These are phyloP conservation scores for Chamaenerion angustifolium DNA, from an alignment of 345 rosid species.

Conservation along the genomic window DNA sequence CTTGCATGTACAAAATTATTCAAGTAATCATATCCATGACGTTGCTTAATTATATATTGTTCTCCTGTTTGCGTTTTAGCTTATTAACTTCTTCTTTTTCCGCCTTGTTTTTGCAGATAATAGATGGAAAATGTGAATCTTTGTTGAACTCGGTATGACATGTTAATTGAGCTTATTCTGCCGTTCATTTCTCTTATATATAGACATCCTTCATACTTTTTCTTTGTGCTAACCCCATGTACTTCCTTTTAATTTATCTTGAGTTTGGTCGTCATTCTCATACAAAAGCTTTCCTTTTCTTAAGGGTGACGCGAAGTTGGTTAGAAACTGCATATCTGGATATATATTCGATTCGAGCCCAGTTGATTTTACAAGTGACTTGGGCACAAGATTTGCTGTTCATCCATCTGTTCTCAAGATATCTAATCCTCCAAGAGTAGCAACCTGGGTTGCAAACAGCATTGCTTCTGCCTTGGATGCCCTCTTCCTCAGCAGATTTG, in stretches of 20 bases:
- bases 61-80: not conserved
- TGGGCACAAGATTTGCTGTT: slow-evolving; percentile 56
- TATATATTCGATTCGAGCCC: slow-evolving; percentile 74
- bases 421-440: slow-evolving; percentile 58
- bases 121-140: slow-evolving; percentile 44
- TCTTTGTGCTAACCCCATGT: not conserved
- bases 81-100: not conserved
- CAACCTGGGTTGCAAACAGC: slow-evolving; percentile 60
- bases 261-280: not conserved
- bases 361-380: slow-evolving; percentile 75
- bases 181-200: too few relatives aligned
- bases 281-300: slow-evolving; percentile 6
- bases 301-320: slow-evolving; percentile 62
- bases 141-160: slow-evolving; percentile 33
- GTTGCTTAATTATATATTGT: not conserved
- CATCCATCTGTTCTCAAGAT: slow-evolving; percentile 69
- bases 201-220: too few relatives aligned
- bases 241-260: not conserved
- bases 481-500: slow-evolving; percentile 76
- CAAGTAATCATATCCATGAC: slow-evolving; percentile 34
- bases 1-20: slow-evolving; percentile 86
- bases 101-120: slow-evolving; percentile 37
- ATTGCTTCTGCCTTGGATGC: slow-evolving; percentile 68
- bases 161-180: too few relatives aligned
- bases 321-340: slow-evolving; percentile 64